Conservation (phyloP, 352 stramenopile species). For the Pythium dissimile region DNA sequence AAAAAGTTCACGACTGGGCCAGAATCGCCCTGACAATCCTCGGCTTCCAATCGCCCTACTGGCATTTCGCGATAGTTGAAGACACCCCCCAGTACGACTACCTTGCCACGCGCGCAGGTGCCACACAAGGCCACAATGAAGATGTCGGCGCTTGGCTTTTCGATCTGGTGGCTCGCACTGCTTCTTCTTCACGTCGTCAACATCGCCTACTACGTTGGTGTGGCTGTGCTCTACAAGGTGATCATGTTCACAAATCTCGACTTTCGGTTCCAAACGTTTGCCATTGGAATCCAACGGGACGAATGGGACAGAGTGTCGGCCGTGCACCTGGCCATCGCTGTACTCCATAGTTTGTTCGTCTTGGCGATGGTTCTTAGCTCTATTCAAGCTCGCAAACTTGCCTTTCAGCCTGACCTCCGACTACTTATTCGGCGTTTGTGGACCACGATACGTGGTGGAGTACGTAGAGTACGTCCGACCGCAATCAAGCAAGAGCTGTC, state of each 20-base stretch:
- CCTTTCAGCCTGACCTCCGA: neutral
- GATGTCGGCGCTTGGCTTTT: neutral
- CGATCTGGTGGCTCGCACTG: neutral
- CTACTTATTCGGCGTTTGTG: neutral
- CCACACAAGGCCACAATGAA: neutral
- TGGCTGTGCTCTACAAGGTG: neutral
- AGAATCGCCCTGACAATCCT: no score
- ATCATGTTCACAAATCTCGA: neutral
- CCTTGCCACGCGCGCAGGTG: no score
- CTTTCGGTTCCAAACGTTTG: neutral
- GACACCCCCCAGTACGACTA: neutral
- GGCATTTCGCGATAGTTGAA: no score
- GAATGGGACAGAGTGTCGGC: neutral
- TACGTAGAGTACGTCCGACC: neutral
- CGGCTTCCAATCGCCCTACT: no score
- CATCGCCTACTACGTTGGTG: neutral
- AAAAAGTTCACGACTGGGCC: no score
- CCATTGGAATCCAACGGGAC: neutral
- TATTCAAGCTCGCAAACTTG: neutral
- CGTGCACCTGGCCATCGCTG: neutral
- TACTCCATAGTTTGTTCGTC: neutral
- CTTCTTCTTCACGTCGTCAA: slow-evolving; percentile 1
- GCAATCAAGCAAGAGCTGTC: neutral
- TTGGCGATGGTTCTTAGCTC: neutral
- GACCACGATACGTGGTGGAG: neutral